Conservation (phyloP, 1,284 basidiomycete species). For the Ceratorhiza oryzae-sativae region DNA sequence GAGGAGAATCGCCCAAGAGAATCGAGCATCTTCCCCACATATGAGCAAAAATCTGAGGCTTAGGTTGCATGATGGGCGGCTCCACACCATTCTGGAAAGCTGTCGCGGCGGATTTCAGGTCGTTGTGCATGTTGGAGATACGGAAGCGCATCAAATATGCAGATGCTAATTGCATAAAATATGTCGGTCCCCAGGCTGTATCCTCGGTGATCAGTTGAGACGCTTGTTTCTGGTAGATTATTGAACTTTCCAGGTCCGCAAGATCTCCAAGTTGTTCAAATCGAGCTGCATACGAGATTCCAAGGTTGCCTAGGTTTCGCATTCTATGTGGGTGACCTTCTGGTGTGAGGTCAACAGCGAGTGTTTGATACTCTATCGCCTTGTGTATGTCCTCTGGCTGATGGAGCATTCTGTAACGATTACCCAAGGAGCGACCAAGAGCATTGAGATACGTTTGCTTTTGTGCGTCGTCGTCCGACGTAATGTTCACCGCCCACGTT, state of each 20-base stretch:
- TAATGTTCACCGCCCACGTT: background rate
- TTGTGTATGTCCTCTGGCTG: no score
- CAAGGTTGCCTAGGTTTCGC: background rate
- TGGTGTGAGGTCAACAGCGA: no score
- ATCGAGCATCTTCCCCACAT: background rate
- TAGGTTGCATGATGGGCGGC: background rate
- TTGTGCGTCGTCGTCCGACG: slow-evolving; percentile 1
- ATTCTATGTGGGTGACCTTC: background rate
- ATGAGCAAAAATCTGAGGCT: background rate
- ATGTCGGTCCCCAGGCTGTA: no score
- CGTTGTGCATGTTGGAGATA: no score
- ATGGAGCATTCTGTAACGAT: no score
- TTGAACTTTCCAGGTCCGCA: background rate
- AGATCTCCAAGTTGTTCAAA: background rate
- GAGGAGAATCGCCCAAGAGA: background rate
- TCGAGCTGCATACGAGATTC: background rate
- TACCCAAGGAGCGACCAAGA: background rate
- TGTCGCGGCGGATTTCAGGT: background rate
- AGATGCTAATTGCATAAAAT: no score
- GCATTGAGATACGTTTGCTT: background rate
- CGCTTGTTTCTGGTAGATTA: background rate
- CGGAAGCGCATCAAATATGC: no score
- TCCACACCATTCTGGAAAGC: background rate
- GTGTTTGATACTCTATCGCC: no score
- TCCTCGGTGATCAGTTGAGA: no score